Conservation (phyloP, 176 grass and related monocot species). For the Rhynchospora tenuis region DNA sequence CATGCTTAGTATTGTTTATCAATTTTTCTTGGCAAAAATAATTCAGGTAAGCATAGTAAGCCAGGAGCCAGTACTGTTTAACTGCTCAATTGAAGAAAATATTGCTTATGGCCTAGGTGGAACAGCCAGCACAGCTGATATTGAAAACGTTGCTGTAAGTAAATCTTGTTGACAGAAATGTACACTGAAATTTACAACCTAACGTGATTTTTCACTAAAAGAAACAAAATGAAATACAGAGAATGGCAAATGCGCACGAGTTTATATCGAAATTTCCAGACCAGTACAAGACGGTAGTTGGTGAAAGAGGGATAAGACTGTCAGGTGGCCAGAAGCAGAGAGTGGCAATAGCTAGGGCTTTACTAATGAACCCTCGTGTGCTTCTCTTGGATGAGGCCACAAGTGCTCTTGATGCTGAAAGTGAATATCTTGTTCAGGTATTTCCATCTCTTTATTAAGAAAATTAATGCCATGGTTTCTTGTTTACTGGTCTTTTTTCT, state of each 20-base stretch:
- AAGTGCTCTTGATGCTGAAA: constrained; percentile 96
- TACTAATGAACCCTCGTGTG: constrained; percentile 92
- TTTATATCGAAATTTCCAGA: constrained; percentile 87
- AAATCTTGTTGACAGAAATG: constrained; percentile 11
- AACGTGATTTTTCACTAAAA: neutral
- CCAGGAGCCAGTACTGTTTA: constrained; percentile 91
- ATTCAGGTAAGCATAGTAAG: constrained; percentile 99
- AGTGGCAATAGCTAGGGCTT: constrained; percentile 93
- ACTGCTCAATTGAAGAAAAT: constrained; percentile 95
- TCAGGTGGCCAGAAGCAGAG: constrained; percentile 96
- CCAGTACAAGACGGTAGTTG: constrained; percentile 79
- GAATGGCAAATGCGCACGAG: constrained; percentile 92
- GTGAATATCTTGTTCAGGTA: constrained; percentile 98
- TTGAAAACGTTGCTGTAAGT: constrained; percentile 86
- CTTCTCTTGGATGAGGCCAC: constrained; percentile 97
- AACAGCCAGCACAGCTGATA: constrained; percentile 42
- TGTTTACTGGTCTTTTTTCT: neutral
- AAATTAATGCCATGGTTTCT: neutral
- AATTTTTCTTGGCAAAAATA: constrained; percentile 3
- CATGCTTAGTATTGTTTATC: constrained; percentile 16
- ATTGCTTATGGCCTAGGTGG: constrained; percentile 85
- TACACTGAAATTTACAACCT: neutral
- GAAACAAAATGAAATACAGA: constrained; percentile 31
- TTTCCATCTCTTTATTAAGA: neutral
- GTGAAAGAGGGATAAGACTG: constrained; percentile 83